Evolutionary conservation across 805 yeast genomes (phyloP).

Genomic region (Kodamaea sagamina): DNA sequence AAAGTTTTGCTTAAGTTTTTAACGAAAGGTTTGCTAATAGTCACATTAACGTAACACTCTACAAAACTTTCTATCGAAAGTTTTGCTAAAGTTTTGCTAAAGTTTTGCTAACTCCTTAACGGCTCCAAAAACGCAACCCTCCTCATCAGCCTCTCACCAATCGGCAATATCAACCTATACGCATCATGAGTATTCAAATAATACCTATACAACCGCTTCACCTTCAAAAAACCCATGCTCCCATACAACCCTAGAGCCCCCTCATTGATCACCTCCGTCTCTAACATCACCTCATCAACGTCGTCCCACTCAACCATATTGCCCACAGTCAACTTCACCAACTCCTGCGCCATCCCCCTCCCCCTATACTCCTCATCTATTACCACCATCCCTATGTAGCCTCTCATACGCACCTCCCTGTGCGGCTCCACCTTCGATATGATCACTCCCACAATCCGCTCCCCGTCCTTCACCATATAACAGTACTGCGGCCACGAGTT

Average conservation of each 20-base stretch:
- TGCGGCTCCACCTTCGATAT: conserved; percentile 82
- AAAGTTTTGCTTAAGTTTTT: no score
- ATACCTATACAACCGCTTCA: conserved; percentile 79
- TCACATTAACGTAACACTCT: no score
- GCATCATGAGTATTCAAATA: conserved; percentile 94
- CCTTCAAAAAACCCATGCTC: conserved; percentile 71
- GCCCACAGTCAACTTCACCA: conserved; percentile 63
- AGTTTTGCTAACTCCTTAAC: neutral
- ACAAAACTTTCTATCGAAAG: no score
- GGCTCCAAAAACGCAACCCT: conserved; percentile 54
- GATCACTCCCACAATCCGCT: conserved; percentile 71
- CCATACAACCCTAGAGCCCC: conserved; percentile 74
- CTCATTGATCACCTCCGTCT: conserved; percentile 81
- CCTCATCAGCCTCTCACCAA: conserved; percentile 51
- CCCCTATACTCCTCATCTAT: conserved; percentile 74
- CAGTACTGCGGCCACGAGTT: conserved; percentile 91
- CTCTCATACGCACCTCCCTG: conserved; percentile 70
- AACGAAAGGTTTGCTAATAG: no score
- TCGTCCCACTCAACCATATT: conserved; percentile 59
- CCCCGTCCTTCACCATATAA: conserved; percentile 51
- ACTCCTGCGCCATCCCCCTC: conserved; percentile 73
- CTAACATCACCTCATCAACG: conserved; percentile 90
- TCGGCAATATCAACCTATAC: conserved; percentile 77
- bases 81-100: neutral
- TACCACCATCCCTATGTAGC: conserved; percentile 96